Evolutionary conservation across 1,139 yeast genomes (phyloP), one percentile per base, ranked within the genome.

Genomic region (Scheffersomyces segobiensis): DNA sequence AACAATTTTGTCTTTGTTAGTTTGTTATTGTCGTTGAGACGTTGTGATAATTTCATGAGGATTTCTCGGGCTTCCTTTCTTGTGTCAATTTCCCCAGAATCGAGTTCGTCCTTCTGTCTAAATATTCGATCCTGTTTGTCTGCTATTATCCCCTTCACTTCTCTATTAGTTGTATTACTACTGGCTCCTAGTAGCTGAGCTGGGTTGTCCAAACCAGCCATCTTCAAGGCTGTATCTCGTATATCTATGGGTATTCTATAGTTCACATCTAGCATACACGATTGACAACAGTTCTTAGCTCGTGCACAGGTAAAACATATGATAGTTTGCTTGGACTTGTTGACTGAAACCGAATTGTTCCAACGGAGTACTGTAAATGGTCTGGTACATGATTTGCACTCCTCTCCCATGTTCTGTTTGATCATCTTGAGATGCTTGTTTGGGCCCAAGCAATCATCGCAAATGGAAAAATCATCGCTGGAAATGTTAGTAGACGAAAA

Each of bases 301-400:
- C 86, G 77, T 1, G 98, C 88, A 74, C 99, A 95, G 0, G 93
- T 87, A 49, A 77, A 71, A 72, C 99, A 93, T 22, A 92, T 84
- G 5, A 83, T 73, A 5, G 91, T 87, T 64, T 81, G 84, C 59
- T 79, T 79, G 55, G 80, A 68, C 58, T 78, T 75, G 52, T 69
- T 71, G 3, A 78, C 70, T 52, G 62, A 52, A 14, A 75, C 70
- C 50, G 78, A 74, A 52, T 69, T 65, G 55, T 82, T 83, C 96
- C 97, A 92, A 61, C 89, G 81, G 69, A 86, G 93, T 4, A 89
- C 87, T 0, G 93, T 87, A 76, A 89, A 93, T 0, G 97, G 93
- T 53, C 96, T 76, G 0, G 96, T 89, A 67, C 98, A 93, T 20
- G 90, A 77, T 66, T 85, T 86, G 67, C 95, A 89, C 67, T 89